Base-by-base conservation (phyloP, 2,329 filamentous ascomycete genomes). In the Tympanopsis confertula region DNA sequence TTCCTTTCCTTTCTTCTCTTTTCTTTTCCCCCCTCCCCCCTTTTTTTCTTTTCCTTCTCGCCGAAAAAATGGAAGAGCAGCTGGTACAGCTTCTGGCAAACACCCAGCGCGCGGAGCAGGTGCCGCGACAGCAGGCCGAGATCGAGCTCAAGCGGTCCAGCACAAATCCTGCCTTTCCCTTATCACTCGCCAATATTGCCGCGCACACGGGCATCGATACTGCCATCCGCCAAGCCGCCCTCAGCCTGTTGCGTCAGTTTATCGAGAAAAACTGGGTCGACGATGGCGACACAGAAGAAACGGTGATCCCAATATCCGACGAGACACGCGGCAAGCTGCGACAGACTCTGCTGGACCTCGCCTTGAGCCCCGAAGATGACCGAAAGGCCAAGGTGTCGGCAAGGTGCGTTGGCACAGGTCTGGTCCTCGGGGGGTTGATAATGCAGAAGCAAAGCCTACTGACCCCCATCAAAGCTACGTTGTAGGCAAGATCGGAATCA, bases 1-100 rank as follows among this genome's bases (percentile, higher is more conserved):
- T n/a, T n/a, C n/a, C n/a, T n/a, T n/a, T n/a, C n/a, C n/a, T n/a
- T n/a, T n/a, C n/a, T n/a, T n/a, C n/a, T n/a, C n/a, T n/a, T n/a
- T n/a, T n/a, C n/a, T n/a, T n/a, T n/a, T n/a, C n/a, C n/a, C n/a
- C n/a, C n/a, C n/a, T n/a, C n/a, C n/a, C n/a, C n/a, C n/a, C n/a
- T n/a, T n/a, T n/a, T n/a, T n/a, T n/a, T n/a, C n/a, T n/a, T n/a
- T n/a, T n/a, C n/a, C n/a, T n/a, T n/a, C n/a, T n/a, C n/a, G n/a
- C n/a, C n/a, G n/a, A n/a, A n/a, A n/a, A n/a, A n/a, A 94, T 94
- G 87, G 88, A 94, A 73, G 82, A 93, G 64, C 81, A 94, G 68
- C 77, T 98, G 59, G 79, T 91, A 50, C 79, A 81, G 61, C 74
- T 96, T 57, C 79, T 98, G 46, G 77, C 82, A 52, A 86, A 87